A percentile compares a stretch with the other conserved stretches of the same genome.
These are phyloP conservation scores for Kodamaea restingae DNA, from an alignment of 805 yeast genomes.

Conservation along the genomic window DNA sequence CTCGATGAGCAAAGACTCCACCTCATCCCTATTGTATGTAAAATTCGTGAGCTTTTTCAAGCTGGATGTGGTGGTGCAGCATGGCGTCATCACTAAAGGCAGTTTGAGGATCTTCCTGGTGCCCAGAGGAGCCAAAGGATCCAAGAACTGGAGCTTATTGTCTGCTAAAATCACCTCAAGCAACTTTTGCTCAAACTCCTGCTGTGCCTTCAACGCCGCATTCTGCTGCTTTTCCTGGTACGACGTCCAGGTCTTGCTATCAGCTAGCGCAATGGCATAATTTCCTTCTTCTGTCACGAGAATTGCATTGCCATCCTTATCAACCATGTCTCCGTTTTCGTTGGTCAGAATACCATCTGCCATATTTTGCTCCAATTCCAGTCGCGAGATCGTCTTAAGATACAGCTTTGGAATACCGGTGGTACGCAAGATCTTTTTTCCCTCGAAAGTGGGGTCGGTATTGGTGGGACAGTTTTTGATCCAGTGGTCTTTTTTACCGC, in stretches of 20 bases:
- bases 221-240: constrained; percentile 67
- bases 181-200: constrained; percentile 46
- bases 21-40: constrained; percentile 33
- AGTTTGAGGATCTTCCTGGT: constrained; percentile 53
- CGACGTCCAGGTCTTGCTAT: constrained; percentile 82
- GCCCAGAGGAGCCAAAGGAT: constrained; percentile 56
- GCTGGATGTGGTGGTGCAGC: constrained; percentile 58
- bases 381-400: constrained; percentile 80
- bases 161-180: constrained; percentile 30
- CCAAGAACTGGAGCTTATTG: constrained; percentile 45
- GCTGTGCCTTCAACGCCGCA: constrained; percentile 45
- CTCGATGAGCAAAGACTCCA: constrained; percentile 56
- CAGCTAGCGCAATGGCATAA: constrained; percentile 94
- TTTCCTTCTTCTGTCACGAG: constrained; percentile 94
- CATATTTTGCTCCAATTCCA: constrained; percentile 54
- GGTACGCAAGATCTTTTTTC: constrained; percentile 82
- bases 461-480: constrained; percentile 94
- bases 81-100: constrained; percentile 76
- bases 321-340: constrained; percentile 43
- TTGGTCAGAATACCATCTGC: constrained; percentile 34
- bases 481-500: constrained; percentile 94
- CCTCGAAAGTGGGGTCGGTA: constrained; percentile 90
- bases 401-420: constrained; percentile 97
- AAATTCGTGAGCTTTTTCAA: constrained; percentile 51
- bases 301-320: constrained; percentile 51